These are phyloP conservation scores for Exophiala bonariae DNA, from an alignment of 2,329 filamentous ascomycete genomes.

Conservation along the genomic window DNA sequence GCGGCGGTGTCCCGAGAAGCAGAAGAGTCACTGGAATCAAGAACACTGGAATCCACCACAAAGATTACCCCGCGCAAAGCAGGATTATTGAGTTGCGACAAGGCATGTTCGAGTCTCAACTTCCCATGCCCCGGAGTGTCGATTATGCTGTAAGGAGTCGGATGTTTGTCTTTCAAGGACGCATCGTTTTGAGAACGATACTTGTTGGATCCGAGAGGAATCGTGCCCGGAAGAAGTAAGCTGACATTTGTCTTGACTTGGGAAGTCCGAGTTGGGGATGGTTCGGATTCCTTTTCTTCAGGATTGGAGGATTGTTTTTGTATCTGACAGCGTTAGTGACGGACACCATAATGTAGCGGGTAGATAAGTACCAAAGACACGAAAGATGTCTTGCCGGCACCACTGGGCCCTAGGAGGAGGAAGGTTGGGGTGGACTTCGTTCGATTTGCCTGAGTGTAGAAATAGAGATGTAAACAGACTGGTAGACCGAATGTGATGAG, in stretches of 20 bases:
- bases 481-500: slow-evolving; percentile 72
- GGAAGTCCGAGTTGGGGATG: slow-evolving; percentile 62
- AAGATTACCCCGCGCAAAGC: slow-evolving; percentile 74
- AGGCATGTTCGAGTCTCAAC: slow-evolving; percentile 70
- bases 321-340: slow-evolving; percentile 35
- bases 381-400: slow-evolving; percentile 83
- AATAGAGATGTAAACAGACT: slow-evolving; percentile 71
- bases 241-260: slow-evolving; percentile 59
- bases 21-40: slow-evolving; percentile 46
- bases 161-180: slow-evolving; percentile 56
- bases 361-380: slow-evolving; percentile 65
- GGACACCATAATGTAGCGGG: slow-evolving; percentile 38
- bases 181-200: slow-evolving; percentile 68
- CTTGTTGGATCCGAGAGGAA: slow-evolving; percentile 57
- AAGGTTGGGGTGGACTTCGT: slow-evolving; percentile 73
- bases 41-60: slow-evolving; percentile 78
- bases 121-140: slow-evolving; percentile 97
- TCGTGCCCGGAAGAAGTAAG: slow-evolving; percentile 55
- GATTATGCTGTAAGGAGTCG: slow-evolving; percentile 40
- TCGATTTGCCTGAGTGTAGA: slow-evolving; percentile 64
- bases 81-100: slow-evolving; percentile 45
- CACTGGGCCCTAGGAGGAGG: slow-evolving; percentile 76
- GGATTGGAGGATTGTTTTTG: slow-evolving; percentile 45
- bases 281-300: slow-evolving; percentile 58
- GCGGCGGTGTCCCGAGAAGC: slow-evolving; percentile 69